phyloP scores from a whole-genome alignment of 768 basidiomycete genomes.

The Pisolithus tinctorius region DNA sequence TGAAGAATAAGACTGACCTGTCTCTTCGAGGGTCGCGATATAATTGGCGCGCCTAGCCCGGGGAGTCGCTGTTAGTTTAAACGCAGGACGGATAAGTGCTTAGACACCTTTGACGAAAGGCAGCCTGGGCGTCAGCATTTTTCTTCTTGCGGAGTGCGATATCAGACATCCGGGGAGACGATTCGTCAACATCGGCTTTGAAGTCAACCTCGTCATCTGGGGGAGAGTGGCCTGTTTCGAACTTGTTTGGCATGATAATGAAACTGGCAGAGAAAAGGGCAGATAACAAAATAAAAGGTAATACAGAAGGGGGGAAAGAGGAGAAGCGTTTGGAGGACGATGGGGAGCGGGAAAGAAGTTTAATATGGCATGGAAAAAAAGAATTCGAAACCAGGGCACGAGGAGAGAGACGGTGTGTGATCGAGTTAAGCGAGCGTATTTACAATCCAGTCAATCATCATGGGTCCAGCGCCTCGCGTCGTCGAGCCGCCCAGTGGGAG shows the following conservation, averaged over 20 bases:
- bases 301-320: slow-evolving; percentile 6
- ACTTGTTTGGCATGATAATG: slow-evolving; percentile 24
- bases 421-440: slow-evolving; percentile 33
- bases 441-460: slow-evolving; percentile 26
- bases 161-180: slow-evolving; percentile 46
- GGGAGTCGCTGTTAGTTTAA: slow-evolving; percentile 15
- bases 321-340: slow-evolving; percentile 18
- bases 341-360: slow-evolving; percentile 26
- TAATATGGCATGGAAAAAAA: slow-evolving; percentile 59
- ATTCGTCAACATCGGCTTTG: slow-evolving; percentile 32
- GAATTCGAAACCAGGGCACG: slow-evolving; percentile 64
- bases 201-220: slow-evolving; percentile 32
- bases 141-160: slow-evolving; percentile 78
- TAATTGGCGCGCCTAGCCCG: slow-evolving; percentile 60
- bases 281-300: slow-evolving; percentile 16
- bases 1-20: slow-evolving; percentile 35
- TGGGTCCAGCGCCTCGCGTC: slow-evolving; percentile 15
- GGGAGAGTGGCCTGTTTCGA: slow-evolving; percentile 20
- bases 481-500: background rate
- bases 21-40: slow-evolving; percentile 82
- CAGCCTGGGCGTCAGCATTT: slow-evolving; percentile 85
- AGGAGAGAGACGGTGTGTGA: slow-evolving; percentile 44
- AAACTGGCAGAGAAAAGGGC: background rate
- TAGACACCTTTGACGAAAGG: slow-evolving; percentile 57
- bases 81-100: background rate